Percentiles rank a stretch among this genome's conserved stretches.
Conservation (phyloP, 1,284 basidiomycete genomes). For the Leccinum insolens region DNA sequence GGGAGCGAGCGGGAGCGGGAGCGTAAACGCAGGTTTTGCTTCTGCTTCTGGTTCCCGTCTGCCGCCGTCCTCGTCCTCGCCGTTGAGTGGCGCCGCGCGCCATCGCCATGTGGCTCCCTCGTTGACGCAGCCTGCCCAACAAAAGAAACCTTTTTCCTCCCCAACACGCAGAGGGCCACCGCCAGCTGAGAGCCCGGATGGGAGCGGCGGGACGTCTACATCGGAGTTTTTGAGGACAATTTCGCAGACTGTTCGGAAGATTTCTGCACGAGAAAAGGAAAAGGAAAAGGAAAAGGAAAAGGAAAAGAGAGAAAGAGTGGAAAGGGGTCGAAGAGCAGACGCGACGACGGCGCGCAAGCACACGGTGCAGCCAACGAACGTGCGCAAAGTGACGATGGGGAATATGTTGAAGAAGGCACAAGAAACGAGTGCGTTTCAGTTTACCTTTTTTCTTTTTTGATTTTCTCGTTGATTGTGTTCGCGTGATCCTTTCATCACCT, state of each 20-base stretch:
- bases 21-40: background rate
- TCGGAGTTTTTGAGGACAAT: slow-evolving; percentile 21
- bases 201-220: slow-evolving; percentile 14
- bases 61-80: background rate
- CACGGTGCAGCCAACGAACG: slow-evolving; percentile 10
- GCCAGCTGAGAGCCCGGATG: slow-evolving; percentile 1
- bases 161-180: background rate
- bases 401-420: too few relatives aligned
- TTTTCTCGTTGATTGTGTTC: background rate
- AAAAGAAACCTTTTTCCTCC: background rate
- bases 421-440: too few relatives aligned
- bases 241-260: slow-evolving; percentile 20
- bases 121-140: slow-evolving; percentile 11
- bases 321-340: background rate
- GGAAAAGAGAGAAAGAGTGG: background rate
- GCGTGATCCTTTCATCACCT: too few relatives aligned
- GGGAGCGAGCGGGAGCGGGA: background rate
- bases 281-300: slow-evolving; percentile 3
- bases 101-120: slow-evolving; percentile 9
- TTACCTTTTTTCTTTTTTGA: background rate
- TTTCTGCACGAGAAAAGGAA: slow-evolving; percentile 6
- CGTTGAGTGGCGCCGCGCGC: background rate
- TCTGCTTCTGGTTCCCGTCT: background rate
- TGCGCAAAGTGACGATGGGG: slow-evolving; percentile 8
- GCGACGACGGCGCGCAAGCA: slow-evolving; percentile 26